Evolutionary conservation across 163 green algal genomes (phyloP).

Genomic region (Chlorella variabilis): DNA sequence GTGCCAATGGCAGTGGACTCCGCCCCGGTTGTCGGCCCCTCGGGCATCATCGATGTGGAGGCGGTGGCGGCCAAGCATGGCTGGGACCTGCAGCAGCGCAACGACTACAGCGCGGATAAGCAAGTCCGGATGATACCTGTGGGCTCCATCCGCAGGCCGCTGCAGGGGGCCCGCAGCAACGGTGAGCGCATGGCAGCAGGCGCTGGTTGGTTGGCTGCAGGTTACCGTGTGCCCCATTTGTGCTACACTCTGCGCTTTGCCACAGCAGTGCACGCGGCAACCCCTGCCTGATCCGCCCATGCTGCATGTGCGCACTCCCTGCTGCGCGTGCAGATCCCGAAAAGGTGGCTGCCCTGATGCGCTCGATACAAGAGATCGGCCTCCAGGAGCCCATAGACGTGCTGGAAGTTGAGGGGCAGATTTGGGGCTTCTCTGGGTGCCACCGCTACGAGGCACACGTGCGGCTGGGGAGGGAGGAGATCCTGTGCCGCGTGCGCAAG

Average conservation of each 20-base stretch:
- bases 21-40: too few relatives aligned
- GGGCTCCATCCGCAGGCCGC: conserved; percentile 32
- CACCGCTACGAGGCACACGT: conserved; percentile 74
- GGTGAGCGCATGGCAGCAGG: conserved; percentile 10
- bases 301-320: neutral
- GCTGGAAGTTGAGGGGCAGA: conserved; percentile 87
- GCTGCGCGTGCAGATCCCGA: conserved; percentile 51
- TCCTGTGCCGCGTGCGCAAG: conserved; percentile 85
- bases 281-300: too few relatives aligned
- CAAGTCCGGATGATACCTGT: conserved; percentile 35
- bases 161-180: conserved; percentile 35
- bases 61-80: conserved; percentile 27
- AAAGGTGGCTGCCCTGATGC: conserved; percentile 82
- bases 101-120: conserved; percentile 13
- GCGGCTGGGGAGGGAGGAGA: conserved; percentile 81
- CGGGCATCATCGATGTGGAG: neutral
- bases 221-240: too few relatives aligned
- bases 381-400: conserved; percentile 74
- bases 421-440: conserved; percentile 87
- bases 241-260: too few relatives aligned
- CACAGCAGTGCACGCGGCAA: neutral
- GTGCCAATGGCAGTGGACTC: neutral
- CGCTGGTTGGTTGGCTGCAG: too few relatives aligned
- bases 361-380: conserved; percentile 76
- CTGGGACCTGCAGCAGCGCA: conserved; percentile 23